These are phyloP conservation scores for Euphorbia peplus DNA, from an alignment of 345 rosid genomes.

Conservation along the genomic window DNA sequence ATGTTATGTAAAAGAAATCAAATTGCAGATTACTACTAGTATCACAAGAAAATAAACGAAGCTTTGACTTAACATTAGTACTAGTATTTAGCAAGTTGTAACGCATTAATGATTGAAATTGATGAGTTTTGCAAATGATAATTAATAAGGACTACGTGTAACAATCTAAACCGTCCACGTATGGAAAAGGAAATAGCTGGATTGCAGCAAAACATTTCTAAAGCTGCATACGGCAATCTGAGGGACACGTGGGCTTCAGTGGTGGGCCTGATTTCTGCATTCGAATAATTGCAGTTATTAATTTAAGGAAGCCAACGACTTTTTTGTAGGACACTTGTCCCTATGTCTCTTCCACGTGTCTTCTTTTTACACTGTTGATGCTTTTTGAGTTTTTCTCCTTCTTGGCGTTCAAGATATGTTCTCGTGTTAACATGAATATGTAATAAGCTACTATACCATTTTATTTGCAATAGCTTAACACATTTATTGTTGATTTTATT, in stretches of 20 bases:
- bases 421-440: no score
- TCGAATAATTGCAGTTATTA: slow-evolving; percentile 13
- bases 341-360: slow-evolving; percentile 10
- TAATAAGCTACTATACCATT: no score
- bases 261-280: slow-evolving; percentile 16
- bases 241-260: slow-evolving; percentile 21
- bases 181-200: not conserved
- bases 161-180: not conserved
- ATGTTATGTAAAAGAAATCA: no score
- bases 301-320: slow-evolving; percentile 7
- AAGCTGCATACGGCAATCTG: slow-evolving; percentile 13
- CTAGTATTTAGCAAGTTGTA: not conserved
- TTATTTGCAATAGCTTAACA: no score
- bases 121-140: no score
- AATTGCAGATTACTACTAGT: no score
- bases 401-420: not conserved
- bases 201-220: not conserved
- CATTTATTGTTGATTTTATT: no score
- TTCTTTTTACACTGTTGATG: not conserved
- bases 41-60: not conserved
- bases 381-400: not conserved
- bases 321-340: slow-evolving; percentile 25
- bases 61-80: not conserved
- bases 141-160: not conserved
- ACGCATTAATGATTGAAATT: not conserved